Conservation (phyloP, 116 monocot species). For the Dioscorea cayenensis region DNA sequence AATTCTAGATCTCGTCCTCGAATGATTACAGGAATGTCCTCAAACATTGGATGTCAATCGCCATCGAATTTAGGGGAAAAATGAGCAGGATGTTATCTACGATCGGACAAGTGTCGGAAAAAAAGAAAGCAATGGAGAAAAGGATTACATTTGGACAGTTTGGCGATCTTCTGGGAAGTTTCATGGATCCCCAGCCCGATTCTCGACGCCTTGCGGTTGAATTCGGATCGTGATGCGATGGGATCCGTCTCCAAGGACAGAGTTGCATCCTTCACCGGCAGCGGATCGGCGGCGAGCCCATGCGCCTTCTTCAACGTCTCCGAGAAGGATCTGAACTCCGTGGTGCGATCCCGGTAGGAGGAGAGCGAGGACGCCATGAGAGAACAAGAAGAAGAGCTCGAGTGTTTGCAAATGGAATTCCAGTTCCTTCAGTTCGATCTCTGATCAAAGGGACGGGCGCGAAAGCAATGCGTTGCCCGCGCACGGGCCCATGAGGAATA, state of each 20-base stretch:
- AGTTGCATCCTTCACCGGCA: not conserved
- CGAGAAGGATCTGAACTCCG: constrained; percentile 18
- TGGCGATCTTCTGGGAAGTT: constrained; percentile 15
- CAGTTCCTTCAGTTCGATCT: too few relatives aligned
- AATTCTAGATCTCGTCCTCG: too few relatives aligned
- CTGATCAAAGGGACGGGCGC: too few relatives aligned
- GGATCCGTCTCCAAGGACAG: not conserved
- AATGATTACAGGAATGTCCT: too few relatives aligned
- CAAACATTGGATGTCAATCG: too few relatives aligned
- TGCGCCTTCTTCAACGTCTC: constrained; percentile 11
- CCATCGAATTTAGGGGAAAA: too few relatives aligned
- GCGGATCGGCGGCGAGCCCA: not conserved
- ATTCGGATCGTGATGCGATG: constrained; percentile 5
- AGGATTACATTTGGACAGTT: constrained; percentile 21
- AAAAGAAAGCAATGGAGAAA: not conserved
- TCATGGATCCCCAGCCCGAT: constrained; percentile 17
- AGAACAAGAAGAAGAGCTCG: not conserved
- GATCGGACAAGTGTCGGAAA: not conserved
- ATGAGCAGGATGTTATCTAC: too few relatives aligned
- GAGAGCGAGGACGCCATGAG: constrained; percentile 3
- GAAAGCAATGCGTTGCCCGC: too few relatives aligned
- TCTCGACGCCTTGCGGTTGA: constrained; percentile 14
- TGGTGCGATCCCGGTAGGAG: constrained; percentile 17
- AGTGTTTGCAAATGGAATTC: not conserved
- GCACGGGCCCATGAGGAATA: too few relatives aligned